Evolutionary conservation across 305 asterid species (phyloP).

Genomic region (Ajuga reptans): DNA sequence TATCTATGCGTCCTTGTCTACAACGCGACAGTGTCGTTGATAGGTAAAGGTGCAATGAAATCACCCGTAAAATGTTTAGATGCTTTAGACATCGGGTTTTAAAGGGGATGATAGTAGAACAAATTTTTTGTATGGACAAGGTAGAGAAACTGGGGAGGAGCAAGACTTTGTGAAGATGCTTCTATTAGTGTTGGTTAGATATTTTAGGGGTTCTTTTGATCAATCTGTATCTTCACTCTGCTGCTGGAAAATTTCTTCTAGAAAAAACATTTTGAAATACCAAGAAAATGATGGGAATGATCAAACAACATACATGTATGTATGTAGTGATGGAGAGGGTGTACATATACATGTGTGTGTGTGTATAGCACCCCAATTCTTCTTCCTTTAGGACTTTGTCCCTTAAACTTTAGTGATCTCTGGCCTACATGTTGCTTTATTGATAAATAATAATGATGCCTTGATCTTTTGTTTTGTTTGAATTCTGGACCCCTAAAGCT

Average conservation of each 20-base stretch:
- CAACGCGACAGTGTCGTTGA: conserved; percentile 24
- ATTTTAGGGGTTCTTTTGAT: conserved; percentile 35
- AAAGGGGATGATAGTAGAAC: conserved; percentile 4
- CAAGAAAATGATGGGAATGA: background rate
- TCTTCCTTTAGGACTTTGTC: background rate
- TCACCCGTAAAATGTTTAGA: conserved; percentile 2
- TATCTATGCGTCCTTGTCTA: conserved; percentile 10
- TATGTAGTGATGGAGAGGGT: conserved; percentile 29
- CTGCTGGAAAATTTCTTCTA: conserved; percentile 26
- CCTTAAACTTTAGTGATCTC: conserved; percentile 1
- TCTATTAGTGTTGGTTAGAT: conserved; percentile 36
- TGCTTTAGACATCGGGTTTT: conserved; percentile 16
- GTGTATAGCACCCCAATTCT: conserved; percentile 25
- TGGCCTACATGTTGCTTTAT: conserved; percentile 22
- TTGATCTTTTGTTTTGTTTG: conserved; percentile 2
- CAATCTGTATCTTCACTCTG: conserved; percentile 24
- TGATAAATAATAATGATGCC: conserved; percentile 13
- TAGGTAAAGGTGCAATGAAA: conserved; percentile 19
- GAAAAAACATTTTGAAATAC: conserved; percentile 18
- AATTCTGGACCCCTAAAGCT: conserved; percentile 17
- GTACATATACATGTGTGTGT: conserved; percentile 25
- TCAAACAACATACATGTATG: conserved; percentile 31
- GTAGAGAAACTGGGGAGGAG: conserved; percentile 22
- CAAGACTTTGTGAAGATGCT: conserved; percentile 27
- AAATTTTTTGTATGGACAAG: conserved; percentile 22